Conservation (phyloP, 2,329 filamentous ascomycete genomes). For the Cylindrodendrum hubeiense region DNA sequence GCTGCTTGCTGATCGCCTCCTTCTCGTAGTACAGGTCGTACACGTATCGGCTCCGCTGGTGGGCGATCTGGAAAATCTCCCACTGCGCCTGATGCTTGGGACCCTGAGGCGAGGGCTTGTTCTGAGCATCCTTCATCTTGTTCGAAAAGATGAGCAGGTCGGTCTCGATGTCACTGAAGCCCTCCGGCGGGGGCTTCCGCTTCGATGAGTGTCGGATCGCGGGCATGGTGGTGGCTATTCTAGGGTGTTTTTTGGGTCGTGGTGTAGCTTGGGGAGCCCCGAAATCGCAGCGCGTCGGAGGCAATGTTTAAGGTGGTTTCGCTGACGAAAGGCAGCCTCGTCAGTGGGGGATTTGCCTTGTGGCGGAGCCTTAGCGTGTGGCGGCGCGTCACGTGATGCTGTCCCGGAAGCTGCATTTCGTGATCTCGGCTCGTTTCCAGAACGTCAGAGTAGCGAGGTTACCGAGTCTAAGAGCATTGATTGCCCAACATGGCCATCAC, state of each 20-base stretch:
- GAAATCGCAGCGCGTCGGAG: conserved; percentile 17
- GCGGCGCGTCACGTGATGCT: conserved; percentile 47
- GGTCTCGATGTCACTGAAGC: conserved; percentile 90
- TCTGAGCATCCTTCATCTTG: conserved; percentile 96
- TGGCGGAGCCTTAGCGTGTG: conserved; percentile 38
- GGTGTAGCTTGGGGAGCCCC: conserved; percentile 1
- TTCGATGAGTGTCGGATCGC: conserved; percentile 81
- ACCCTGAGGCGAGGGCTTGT: conserved; percentile 83
- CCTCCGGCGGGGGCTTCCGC: conserved; percentile 85
- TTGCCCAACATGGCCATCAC: conserved; percentile 83
- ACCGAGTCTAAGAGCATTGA: conserved; percentile 50
- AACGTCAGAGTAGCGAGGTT: conserved; percentile 48
- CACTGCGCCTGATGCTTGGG: conserved; percentile 91
- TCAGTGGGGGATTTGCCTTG: conserved; percentile 33
- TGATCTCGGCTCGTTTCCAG: conserved; percentile 44
- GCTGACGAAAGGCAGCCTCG: conserved; percentile 40
- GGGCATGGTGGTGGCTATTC: conserved; percentile 68
- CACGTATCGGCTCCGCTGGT: conserved; percentile 92
- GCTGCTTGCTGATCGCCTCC: conserved; percentile 89
- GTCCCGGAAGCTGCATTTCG: conserved; percentile 36
- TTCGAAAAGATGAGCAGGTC: conserved; percentile 87
- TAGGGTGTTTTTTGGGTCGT: conserved; percentile 2
- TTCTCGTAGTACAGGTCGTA: conserved; percentile 99
- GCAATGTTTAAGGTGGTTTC: conserved; percentile 15
- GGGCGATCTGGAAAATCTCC: conserved; percentile 97